Conservation (phyloP, 129 eudicot species). For the Tanacetum coccineum region DNA sequence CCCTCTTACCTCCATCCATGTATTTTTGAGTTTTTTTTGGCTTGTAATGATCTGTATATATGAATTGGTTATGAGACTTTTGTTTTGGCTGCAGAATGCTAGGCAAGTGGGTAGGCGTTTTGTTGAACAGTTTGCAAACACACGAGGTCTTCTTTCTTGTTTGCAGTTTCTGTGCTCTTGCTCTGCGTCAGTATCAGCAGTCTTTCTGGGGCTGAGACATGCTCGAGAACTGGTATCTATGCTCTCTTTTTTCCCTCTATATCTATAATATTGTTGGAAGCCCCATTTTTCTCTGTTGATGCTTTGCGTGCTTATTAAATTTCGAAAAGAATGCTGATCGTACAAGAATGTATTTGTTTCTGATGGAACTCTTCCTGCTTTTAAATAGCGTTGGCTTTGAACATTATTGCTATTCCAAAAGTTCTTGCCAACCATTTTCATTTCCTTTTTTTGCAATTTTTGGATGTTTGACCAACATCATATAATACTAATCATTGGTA, state of each 20-base stretch:
- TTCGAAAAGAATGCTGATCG: not conserved
- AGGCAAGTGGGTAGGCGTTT: conserved; percentile 82
- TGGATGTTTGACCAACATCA: not conserved
- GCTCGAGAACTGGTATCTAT: conserved; percentile 67
- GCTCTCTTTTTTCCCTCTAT: not conserved
- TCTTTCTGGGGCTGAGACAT: conserved; percentile 64
- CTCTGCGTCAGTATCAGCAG: conserved; percentile 54
- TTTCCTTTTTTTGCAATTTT: not conserved
- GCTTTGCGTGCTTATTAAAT: conserved; percentile 13
- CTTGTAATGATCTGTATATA: conserved; percentile 1
- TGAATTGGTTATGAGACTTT: conserved; percentile 3
- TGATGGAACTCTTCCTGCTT: not conserved
- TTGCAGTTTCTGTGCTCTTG: conserved; percentile 82
- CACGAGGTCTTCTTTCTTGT: conserved; percentile 71
- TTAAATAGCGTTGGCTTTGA: conserved; percentile 3
- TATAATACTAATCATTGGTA: not conserved
- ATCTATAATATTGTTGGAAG: not conserved
- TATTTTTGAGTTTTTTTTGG: conserved; percentile 4
- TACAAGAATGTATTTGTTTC: conserved; percentile 10
- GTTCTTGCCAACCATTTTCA: not conserved
- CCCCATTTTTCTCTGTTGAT: not conserved
- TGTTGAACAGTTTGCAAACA: conserved; percentile 72
- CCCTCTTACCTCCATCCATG: not conserved
- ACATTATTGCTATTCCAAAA: not conserved
- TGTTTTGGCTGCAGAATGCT: conserved; percentile 59